Base-by-base conservation (phyloP, 2,329 filamentous ascomycete genomes). In the Trichoderma sp. region DNA sequence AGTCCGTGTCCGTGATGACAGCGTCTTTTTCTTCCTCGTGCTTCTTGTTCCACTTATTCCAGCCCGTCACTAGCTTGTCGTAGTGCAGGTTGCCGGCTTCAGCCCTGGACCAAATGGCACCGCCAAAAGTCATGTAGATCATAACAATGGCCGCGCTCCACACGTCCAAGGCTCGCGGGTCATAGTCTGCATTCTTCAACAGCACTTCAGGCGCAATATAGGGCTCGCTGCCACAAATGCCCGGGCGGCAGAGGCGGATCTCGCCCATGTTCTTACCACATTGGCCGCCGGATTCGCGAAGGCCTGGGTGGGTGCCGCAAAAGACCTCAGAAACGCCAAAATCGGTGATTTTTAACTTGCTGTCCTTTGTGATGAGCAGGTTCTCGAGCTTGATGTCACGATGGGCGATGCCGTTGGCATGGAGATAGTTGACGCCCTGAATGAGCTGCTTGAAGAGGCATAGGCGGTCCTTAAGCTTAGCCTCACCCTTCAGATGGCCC, bases 361-460 rank as follows among this genome's bases (percentile, higher is more conserved):
- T 94, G 75, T 95, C 91, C 79, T 91, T 91, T 64, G 92, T 93
- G 76, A 98, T 89, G 38, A 97, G 88, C 29, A 97, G 86, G 80
- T 98, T 97, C 83, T 97, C 95, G 12, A 95, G 89, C 84, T 98
- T 97, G 85, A 97, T 93, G 79, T 98, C 95, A 66, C 95, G 93
- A 84, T 97, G 95, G 1, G 95, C 95, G 81, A 97, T 95, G 75
- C 95, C 95, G 80, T 96, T 91, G 76, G 87, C 87, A 83, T 98
- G 95, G 27, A 97, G 87, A 81, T 97, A 97, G 80, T 91, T 89
- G 77, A 98, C 90, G 21, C 95, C 95, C 80, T 94, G 93, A 38
- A 97, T 86, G 33, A 97, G 87, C 83, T 98, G 95, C 87, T 97
- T 97, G 89, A 97, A 97, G 77, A 97, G 88, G 84, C 95, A 97